These are phyloP conservation scores for Mycena metata DNA, from an alignment of 768 basidiomycete genomes.

Conservation along the genomic window DNA sequence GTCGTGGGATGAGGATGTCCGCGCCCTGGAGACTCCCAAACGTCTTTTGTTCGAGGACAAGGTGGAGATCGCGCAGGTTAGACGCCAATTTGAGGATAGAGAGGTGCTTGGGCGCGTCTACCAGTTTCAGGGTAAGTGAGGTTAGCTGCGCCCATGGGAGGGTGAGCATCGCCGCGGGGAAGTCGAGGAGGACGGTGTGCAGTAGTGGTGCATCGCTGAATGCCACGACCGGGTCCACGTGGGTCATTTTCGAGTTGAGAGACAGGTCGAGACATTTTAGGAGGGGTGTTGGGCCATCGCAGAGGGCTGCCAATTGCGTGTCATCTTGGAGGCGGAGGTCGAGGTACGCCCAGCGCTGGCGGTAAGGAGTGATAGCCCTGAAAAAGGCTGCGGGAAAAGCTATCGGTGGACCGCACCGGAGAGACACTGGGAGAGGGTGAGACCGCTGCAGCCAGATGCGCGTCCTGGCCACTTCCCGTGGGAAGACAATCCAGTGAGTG, in stretches of 20 bases:
- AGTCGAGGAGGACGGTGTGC: not conserved
- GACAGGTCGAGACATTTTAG: not conserved
- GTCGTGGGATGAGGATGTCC: no score
- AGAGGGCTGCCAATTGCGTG: not conserved
- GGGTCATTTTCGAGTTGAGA: no score
- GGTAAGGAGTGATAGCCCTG: not conserved
- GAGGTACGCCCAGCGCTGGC: not conserved
- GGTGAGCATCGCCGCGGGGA: not conserved
- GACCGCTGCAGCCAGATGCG: not conserved
- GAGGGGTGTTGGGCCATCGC: not conserved
- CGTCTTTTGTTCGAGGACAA: no score
- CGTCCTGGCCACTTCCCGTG: not conserved
- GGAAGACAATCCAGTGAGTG: no score
- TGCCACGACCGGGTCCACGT: no score
- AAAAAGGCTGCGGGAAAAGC: not conserved
- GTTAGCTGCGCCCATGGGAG: not conserved
- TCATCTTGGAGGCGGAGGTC: not conserved
- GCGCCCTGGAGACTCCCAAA: no score
- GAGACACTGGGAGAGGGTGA: not conserved
- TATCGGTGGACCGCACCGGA: not conserved
- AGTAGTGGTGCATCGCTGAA: no score
- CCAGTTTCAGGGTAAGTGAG: no score
- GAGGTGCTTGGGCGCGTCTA: no score
- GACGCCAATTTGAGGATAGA: no score
- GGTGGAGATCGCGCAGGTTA: no score